Conservation (phyloP, 2,329 filamentous ascomycete species). For the Cytospora schulzeri region DNA sequence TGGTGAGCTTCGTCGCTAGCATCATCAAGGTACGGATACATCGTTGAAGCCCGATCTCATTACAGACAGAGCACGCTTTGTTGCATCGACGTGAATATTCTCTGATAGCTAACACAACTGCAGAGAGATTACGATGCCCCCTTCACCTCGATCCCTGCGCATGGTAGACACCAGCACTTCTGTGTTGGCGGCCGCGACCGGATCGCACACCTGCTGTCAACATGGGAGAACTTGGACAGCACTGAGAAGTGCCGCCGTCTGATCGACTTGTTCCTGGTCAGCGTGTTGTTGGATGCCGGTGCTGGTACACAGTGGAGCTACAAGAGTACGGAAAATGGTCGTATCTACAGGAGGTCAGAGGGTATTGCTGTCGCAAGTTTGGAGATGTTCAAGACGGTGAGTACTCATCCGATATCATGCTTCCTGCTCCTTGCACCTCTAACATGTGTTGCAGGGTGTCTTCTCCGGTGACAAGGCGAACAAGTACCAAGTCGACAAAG, state of each 20-base stretch:
- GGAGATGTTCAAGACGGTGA: slow-evolving; percentile 87
- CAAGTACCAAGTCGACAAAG: slow-evolving; percentile 87
- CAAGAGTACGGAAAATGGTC: slow-evolving; percentile 86
- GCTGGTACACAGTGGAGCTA: slow-evolving; percentile 91
- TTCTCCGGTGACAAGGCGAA: slow-evolving; percentile 84
- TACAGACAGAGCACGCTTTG: not conserved
- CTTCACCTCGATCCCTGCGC: slow-evolving; percentile 72
- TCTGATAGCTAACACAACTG: slow-evolving; percentile 4
- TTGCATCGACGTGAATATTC: not conserved
- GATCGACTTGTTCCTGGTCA: slow-evolving; percentile 77
- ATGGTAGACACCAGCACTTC: slow-evolving; percentile 84
- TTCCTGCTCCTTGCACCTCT: slow-evolving; percentile 13
- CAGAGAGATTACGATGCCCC: slow-evolving; percentile 59
- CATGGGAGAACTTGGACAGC: slow-evolving; percentile 68
- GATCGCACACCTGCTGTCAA: slow-evolving; percentile 69
- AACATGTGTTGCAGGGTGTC: slow-evolving; percentile 55
- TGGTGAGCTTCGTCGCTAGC: slow-evolving; percentile 83
- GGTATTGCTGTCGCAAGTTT: slow-evolving; percentile 75
- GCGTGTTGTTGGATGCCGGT: slow-evolving; percentile 82
- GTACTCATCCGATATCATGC: slow-evolving; percentile 25
- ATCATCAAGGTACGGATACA: slow-evolving; percentile 79
- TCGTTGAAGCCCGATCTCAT: not conserved
- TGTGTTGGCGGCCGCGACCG: slow-evolving; percentile 77
- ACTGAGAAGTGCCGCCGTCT: slow-evolving; percentile 74
- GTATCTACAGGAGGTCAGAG: slow-evolving; percentile 81